Conservation (phyloP, 148 eudicot species). For the Nyssa sinensis region DNA sequence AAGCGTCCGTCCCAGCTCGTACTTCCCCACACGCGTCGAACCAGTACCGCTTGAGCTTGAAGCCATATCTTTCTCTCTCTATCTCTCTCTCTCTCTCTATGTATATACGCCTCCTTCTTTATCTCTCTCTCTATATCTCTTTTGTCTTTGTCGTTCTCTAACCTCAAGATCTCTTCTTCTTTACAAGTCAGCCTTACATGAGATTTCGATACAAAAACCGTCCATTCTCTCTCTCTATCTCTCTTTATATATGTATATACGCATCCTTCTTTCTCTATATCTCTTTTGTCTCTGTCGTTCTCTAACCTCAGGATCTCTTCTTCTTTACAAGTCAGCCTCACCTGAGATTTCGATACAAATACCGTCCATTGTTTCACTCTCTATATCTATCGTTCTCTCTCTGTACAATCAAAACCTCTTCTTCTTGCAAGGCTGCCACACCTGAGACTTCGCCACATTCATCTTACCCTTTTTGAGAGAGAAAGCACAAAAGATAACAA, state of each 20-base stretch:
- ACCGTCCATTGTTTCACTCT: conserved; percentile 32
- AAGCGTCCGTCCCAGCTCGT: conserved; percentile 50
- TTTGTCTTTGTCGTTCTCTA: neutral
- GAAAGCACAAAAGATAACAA: neutral
- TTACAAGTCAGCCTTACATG: neutral
- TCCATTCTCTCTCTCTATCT: conserved; percentile 23
- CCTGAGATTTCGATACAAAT: conserved; percentile 21
- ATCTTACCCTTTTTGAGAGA: conserved; percentile 20
- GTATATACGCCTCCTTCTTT: neutral
- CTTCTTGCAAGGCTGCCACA: conserved; percentile 43
- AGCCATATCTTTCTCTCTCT: conserved; percentile 25
- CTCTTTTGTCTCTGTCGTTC: neutral
- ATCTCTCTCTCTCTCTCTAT: neutral
- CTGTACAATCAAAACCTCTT: neutral
- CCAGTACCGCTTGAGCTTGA: conserved; percentile 24
- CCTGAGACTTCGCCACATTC: conserved; percentile 49
- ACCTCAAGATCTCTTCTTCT: neutral
- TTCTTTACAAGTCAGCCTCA: neutral
- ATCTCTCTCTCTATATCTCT: neutral
- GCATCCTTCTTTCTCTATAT: neutral
- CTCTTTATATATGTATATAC: neutral
- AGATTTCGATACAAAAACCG: conserved; percentile 28
- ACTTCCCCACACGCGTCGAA: conserved; percentile 47
- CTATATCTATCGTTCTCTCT: neutral
- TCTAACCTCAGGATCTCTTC: neutral